Evolutionary conservation across 129 eudicot species (phyloP).

Genomic region (Tagetes erecta): DNA sequence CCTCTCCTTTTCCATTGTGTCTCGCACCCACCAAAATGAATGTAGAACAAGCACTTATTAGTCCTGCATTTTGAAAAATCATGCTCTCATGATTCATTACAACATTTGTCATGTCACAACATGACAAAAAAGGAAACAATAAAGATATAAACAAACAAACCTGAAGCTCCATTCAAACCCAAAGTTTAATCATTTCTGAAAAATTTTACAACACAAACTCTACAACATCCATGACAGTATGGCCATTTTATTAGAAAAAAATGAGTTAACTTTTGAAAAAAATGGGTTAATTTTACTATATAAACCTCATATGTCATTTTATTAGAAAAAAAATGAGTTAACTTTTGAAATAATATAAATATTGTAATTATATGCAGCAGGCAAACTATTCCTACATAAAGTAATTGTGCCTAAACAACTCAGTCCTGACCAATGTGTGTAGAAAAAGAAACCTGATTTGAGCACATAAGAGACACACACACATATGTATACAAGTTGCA

Average conservation of each 20-base stretch:
- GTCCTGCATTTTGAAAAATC: no score
- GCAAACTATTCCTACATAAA: neutral
- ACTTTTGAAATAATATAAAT: neutral
- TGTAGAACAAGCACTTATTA: no score
- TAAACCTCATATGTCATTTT: neutral
- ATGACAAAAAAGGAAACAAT: no score
- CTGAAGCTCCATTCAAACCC: no score
- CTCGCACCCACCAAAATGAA: no score
- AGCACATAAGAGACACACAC: neutral
- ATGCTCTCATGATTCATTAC: no score
- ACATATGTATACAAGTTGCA: neutral
- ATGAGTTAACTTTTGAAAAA: no score
- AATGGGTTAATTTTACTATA: neutral
- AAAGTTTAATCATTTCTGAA: no score
- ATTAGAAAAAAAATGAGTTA: neutral
- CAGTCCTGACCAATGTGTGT: neutral
- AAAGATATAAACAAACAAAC: no score
- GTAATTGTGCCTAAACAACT: neutral
- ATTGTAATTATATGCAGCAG: neutral
- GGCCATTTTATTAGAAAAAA: slow-evolving; percentile 65
- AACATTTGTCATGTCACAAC: no score
- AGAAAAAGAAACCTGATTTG: neutral
- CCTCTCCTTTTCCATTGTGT: slow-evolving; percentile 95
- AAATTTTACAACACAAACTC: no score
- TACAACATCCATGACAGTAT: slow-evolving; percentile 98